Conservation (phyloP, 768 basidiomycete genomes). For the Pleurotus tuoliensis region DNA sequence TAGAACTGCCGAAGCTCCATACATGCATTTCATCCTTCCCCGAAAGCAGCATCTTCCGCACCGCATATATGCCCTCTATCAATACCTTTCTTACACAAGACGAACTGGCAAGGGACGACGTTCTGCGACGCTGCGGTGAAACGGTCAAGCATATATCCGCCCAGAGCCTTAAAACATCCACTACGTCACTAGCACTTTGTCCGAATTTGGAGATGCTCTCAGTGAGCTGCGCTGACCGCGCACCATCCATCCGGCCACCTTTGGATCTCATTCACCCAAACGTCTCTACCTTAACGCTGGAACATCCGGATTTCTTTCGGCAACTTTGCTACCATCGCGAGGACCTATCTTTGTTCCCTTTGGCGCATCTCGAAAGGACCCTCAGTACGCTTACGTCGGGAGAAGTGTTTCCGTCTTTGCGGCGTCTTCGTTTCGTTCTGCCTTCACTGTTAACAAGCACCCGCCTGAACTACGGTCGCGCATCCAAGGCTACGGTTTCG, state of each 20-base stretch:
- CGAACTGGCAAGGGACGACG: neutral
- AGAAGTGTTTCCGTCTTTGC: neutral
- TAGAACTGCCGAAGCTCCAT: slow-evolving; percentile 18
- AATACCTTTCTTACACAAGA: neutral
- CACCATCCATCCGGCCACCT: neutral
- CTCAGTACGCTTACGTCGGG: neutral
- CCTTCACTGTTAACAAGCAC: neutral
- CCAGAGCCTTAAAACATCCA: neutral
- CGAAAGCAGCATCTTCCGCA: neutral
- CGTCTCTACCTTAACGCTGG: neutral
- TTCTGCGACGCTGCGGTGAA: neutral
- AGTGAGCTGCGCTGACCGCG: neutral
- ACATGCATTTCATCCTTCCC: slow-evolving; percentile 13
- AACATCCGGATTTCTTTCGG: slow-evolving; percentile 1
- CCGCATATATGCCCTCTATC: slow-evolving; percentile 7
- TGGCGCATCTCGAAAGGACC: neutral
- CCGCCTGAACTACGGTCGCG: neutral
- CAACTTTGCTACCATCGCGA: neutral
- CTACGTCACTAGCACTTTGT: neutral
- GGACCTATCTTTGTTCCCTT: neutral
- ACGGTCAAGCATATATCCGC: neutral
- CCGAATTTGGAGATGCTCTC: neutral
- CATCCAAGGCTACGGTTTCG: neutral
- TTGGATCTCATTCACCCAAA: neutral
- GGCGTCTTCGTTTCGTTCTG: neutral